Conservation (phyloP, 1,139 yeast species). For the Geotrichum carabidarum region DNA sequence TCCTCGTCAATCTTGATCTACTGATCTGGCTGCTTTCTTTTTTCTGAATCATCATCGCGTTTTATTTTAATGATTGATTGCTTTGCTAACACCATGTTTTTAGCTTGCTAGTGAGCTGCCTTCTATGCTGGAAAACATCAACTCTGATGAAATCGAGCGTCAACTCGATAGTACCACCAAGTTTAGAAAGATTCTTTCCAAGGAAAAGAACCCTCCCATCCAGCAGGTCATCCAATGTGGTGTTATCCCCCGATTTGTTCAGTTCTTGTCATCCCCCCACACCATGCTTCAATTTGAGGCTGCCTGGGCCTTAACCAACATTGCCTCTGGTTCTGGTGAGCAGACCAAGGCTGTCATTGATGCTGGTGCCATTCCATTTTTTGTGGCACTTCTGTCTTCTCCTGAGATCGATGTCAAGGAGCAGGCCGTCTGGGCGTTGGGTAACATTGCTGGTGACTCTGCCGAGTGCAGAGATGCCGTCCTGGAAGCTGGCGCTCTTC, state of each 20-base stretch:
- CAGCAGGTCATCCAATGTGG: slow-evolving; percentile 89
- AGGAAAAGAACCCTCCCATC: slow-evolving; percentile 97
- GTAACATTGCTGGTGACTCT: slow-evolving; percentile 98
- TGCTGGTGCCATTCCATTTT: slow-evolving; percentile 87
- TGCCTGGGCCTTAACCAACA: slow-evolving; percentile 97
- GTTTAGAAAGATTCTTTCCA: slow-evolving; percentile 86
- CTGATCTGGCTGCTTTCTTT: slow-evolving; percentile 1
- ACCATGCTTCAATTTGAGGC: slow-evolving; percentile 93
- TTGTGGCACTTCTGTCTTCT: slow-evolving; percentile 75
- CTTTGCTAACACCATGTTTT: slow-evolving; percentile 8
- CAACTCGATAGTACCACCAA: slow-evolving; percentile 87
- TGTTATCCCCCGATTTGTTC: slow-evolving; percentile 85
- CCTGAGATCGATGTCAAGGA: slow-evolving; percentile 88
- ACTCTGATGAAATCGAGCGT: slow-evolving; percentile 68
- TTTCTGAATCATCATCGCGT: neutral
- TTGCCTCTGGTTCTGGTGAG: slow-evolving; percentile 90
- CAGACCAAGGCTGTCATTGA: slow-evolving; percentile 90
- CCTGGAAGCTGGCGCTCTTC: slow-evolving; percentile 78
- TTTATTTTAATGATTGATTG: slow-evolving; percentile 40
- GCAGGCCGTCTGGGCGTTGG: slow-evolving; percentile 98
- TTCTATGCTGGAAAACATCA: slow-evolving; percentile 74
- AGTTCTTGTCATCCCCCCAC: slow-evolving; percentile 71
- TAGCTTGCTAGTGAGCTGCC: slow-evolving; percentile 56
- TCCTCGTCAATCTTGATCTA: neutral
- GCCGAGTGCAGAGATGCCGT: slow-evolving; percentile 85